Base-by-base conservation (phyloP, 805 yeast species). In the Metschnikowia kunwiensis region DNA sequence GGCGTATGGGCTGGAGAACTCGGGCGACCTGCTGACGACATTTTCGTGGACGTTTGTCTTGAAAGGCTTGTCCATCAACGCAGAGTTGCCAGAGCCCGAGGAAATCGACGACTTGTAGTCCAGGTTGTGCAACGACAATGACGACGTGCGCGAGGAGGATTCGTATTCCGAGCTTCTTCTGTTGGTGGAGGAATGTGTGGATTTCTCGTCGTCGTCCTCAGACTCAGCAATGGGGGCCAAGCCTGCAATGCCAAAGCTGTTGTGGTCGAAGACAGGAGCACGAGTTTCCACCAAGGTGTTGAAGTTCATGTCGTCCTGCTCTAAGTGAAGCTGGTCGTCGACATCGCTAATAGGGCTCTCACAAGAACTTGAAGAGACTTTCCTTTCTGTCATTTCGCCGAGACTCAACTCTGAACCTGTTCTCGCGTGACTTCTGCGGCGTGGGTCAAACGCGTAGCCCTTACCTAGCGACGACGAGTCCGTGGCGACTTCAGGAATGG, bases 181-280 rank as follows among this genome's bases (percentile, higher is more conserved):
- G 31, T 53, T 54, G 54, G 47, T 5, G 65, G 54, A 15, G 11
- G 55, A 50, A 27, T 44, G 40, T n/a, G 21, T 23, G 5, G 40
- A 41, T 24, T 18, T 28, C 5, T 27, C 37, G 35, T 54, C 53
- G 34, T 52, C 58, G 34, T 48, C 54, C 19, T 55, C 62, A 12
- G 52, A 40, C 49, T 66, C 72, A 15, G 51, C 61, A 48, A 65
- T 64, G 21, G 71, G 70, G 14, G 62, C 64, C 43, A 68, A 62
- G 1, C 64, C 66, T 33, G 55, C 53, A 29, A 49, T 43, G 6
- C 51, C 51, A 38, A 49, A 46, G 24, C 59, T 53, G 32, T 42
- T 42, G 31, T 37, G 44, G 39, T 61, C 62, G 34, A 60, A 55
- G 7, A 53, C 43, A 4, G 41, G 27, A 16, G 31, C 10, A 4